Evolutionary conservation across 345 rosid species (phyloP), one percentile per base, ranked within the genome.

Genomic region (Citrus mangshanensis): DNA sequence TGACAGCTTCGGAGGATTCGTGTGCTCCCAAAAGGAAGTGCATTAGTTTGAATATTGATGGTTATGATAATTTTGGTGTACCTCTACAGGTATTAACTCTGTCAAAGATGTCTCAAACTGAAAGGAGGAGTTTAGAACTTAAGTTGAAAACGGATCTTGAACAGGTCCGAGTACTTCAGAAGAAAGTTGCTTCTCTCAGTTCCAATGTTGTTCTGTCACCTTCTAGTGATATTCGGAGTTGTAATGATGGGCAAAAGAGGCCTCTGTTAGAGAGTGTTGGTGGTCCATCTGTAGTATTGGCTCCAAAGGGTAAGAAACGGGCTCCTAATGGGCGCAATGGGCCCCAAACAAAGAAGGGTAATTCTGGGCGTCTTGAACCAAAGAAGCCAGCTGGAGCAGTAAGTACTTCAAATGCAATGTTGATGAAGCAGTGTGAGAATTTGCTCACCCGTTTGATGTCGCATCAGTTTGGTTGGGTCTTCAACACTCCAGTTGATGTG

Each of bases 401-500:
- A 9, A 77, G 71, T 74, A 67, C 78, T 67, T 80, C 91, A 1
- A 59, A 70, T 78, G 81, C 81, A 22, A 38, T 79, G 74, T 42
- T 88, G 72, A 83, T 92, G 97, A 91, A 92, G 81, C 93, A 91
- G 70, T 93, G 97, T 79, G 93, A 88, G 68, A 67, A 79, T 34
- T 83, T 95, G 79, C 84, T 92, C 56, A 81, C 77, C 59, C 88
- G 93, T 12, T 66, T 95, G 77, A 92, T 89, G 95, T 68, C 85
- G 1, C 97, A 95, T 82, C 86, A 87, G 63, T 84, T 42, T 76
- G 88, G 90, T 62, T 91, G 93, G 93, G 83, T 86, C 65, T 93
- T 93, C 79, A 92, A 87, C 40, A 72, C 62, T 60, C 96, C 97
- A 28, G 99, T 93, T 80, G 97, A 95, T 85, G 91, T 85, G 72